These are phyloP conservation scores for Carex myosuroides DNA, from an alignment of 176 grass and related monocot genomes.

Conservation along the genomic window DNA sequence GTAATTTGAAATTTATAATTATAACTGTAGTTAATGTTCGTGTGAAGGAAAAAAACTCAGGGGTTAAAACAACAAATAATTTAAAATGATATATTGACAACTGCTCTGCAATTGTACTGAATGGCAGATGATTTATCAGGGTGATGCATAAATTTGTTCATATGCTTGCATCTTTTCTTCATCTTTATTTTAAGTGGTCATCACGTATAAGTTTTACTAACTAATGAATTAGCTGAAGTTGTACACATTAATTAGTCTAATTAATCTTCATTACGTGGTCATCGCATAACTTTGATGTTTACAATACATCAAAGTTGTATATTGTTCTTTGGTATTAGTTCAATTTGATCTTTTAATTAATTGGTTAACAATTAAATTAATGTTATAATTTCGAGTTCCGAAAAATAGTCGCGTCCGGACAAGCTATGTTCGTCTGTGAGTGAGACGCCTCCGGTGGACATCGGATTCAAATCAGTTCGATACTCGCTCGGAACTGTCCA, in stretches of 20 bases:
- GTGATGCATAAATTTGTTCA: not conserved
- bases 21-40: not conserved
- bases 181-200: not conserved
- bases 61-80: not conserved
- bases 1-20: not conserved
- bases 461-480: no score
- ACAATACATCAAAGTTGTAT: no score
- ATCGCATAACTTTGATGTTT: no score
- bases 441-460: no score
- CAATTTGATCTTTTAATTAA: no score
- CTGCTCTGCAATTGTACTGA: not conserved
- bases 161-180: not conserved
- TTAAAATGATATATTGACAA: not conserved
- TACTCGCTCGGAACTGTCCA: no score
- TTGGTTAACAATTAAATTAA: no score
- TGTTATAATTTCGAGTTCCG: no score
- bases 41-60: not conserved
- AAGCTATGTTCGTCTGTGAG: no score
- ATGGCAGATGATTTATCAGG: not conserved
- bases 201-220: not conserved
- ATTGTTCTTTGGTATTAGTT: no score
- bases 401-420: no score
- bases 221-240: not conserved
- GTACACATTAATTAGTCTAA: not conserved
- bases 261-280: no score